Evolutionary conservation across 2,329 filamentous ascomycete genomes (phyloP).

Genomic region (Fusarium nematophilum): DNA sequence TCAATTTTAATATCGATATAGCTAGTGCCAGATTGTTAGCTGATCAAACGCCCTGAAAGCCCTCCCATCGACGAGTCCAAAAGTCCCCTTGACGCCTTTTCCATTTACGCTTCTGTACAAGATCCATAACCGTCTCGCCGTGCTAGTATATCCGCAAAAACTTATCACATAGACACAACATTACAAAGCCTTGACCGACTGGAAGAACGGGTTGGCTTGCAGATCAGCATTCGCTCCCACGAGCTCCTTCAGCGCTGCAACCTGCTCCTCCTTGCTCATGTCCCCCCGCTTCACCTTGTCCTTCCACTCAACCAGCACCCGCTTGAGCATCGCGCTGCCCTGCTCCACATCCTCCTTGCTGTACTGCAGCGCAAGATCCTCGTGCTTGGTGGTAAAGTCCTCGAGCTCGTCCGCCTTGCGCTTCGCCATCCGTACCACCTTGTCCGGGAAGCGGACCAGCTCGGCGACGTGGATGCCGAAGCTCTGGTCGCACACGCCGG

Average conservation of each 20-base stretch:
- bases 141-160: slow-evolving; percentile 1
- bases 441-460: slow-evolving; percentile 93
- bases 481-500: slow-evolving; percentile 94
- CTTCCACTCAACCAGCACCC: slow-evolving; percentile 88
- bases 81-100: slow-evolving; percentile 22
- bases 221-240: slow-evolving; percentile 78
- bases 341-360: slow-evolving; percentile 89
- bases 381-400: slow-evolving; percentile 88
- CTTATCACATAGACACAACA: not conserved
- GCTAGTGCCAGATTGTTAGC: not conserved
- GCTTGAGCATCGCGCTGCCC: slow-evolving; percentile 86
- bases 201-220: slow-evolving; percentile 76
- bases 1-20: not conserved
- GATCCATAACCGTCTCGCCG: not conserved
- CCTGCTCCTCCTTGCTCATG: slow-evolving; percentile 80
- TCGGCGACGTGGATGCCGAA: slow-evolving; percentile 99
- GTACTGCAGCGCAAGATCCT: slow-evolving; percentile 69
- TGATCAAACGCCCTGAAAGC: slow-evolving; percentile 12
- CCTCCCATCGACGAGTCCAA: slow-evolving; percentile 16
- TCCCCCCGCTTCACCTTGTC: slow-evolving; percentile 70
- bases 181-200: slow-evolving; percentile 68
- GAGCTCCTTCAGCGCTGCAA: slow-evolving; percentile 80
- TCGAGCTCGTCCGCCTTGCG: slow-evolving; percentile 98
- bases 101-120: slow-evolving; percentile 1
- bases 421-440: slow-evolving; percentile 99